A percentile compares a stretch with the other conserved stretches of the same genome.
Evolutionary conservation across 129 eudicot species (phyloP).

Genomic region (Chrysanthemum makinoi): DNA sequence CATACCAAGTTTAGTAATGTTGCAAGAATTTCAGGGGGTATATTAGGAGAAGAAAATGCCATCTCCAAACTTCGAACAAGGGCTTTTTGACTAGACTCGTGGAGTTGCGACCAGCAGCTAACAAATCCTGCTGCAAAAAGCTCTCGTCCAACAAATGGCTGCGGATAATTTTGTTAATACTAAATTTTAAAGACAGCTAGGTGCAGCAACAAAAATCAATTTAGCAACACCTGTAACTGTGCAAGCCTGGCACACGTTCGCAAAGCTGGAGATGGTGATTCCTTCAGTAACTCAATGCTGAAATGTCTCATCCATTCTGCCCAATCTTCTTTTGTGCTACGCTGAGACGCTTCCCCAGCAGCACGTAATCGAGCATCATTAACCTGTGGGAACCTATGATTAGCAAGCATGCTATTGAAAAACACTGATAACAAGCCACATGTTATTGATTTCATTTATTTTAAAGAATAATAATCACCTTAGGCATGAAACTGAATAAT

Average conservation of each 20-base stretch:
- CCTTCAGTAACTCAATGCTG: slow-evolving; percentile 90
- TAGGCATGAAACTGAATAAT: neutral
- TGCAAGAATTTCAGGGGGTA: slow-evolving; percentile 96
- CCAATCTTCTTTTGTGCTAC: slow-evolving; percentile 99
- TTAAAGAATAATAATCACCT: neutral
- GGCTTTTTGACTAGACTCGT: slow-evolving; percentile 77
- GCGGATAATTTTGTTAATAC: slow-evolving; percentile 40
- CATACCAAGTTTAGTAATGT: slow-evolving; percentile 92
- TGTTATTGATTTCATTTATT: neutral
- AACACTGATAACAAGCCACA: neutral
- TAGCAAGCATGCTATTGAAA: neutral
- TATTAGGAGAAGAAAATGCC: slow-evolving; percentile 98
- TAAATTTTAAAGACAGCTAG: slow-evolving; percentile 1
- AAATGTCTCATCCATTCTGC: slow-evolving; percentile 99
- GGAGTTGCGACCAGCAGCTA: slow-evolving; percentile 95
- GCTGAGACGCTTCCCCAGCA: slow-evolving; percentile 99
- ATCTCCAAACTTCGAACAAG: slow-evolving; percentile 85
- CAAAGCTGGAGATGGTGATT: slow-evolving; percentile 94
- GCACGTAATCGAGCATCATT: slow-evolving; percentile 78
- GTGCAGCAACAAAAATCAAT: neutral
- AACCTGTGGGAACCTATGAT: slow-evolving; percentile 46
- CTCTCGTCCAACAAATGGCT: slow-evolving; percentile 99
- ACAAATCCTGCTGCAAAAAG: slow-evolving; percentile 98
- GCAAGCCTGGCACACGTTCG: slow-evolving; percentile 98
- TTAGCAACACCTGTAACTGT: slow-evolving; percentile 71